Conservation (phyloP, 1,284 basidiomycete genomes). For the Puccinia triticina region DNA sequence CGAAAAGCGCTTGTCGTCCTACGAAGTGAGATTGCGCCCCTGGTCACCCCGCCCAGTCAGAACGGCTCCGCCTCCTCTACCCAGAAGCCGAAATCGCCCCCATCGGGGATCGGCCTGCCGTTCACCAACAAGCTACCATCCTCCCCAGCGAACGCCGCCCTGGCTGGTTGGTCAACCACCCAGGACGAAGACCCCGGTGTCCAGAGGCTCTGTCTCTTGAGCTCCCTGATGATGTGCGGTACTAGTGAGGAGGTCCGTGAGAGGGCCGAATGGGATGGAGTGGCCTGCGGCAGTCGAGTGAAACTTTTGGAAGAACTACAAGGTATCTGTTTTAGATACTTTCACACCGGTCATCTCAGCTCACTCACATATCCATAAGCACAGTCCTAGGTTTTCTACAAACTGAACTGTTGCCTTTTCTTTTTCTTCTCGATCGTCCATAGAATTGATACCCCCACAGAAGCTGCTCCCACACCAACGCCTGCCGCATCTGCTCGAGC, state of each 20-base stretch:
- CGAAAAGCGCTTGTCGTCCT: constrained; percentile 82
- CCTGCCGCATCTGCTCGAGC: constrained; percentile 79
- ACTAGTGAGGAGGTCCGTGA: constrained; percentile 75
- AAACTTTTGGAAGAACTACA: constrained; percentile 78
- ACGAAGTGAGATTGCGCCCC: constrained; percentile 79
- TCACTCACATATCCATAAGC: constrained; percentile 3
- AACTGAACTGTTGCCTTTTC: constrained; percentile 4
- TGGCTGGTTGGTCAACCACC: constrained; percentile 13
- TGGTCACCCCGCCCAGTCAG: constrained; percentile 46
- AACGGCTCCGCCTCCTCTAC: constrained; percentile 64
- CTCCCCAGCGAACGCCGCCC: background rate
- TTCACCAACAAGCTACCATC: constrained; percentile 10
- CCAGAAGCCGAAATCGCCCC: constrained; percentile 72
- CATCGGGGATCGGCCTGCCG: background rate
- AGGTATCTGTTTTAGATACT: constrained; percentile 65
- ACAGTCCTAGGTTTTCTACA: constrained; percentile 2
- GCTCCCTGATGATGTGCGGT: constrained; percentile 56
- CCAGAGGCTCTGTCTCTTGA: constrained; percentile 42
- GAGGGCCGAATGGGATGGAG: constrained; percentile 86
- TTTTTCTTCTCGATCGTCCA: background rate
- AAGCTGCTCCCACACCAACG: constrained; percentile 90
- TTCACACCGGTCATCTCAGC: background rate
- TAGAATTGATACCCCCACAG: constrained; percentile 82
- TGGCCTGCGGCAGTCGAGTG: constrained; percentile 74
- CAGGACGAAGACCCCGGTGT: constrained; percentile 44